Conservation (phyloP, 352 stramenopile genomes). For the Phytophthora cryptogea region DNA sequence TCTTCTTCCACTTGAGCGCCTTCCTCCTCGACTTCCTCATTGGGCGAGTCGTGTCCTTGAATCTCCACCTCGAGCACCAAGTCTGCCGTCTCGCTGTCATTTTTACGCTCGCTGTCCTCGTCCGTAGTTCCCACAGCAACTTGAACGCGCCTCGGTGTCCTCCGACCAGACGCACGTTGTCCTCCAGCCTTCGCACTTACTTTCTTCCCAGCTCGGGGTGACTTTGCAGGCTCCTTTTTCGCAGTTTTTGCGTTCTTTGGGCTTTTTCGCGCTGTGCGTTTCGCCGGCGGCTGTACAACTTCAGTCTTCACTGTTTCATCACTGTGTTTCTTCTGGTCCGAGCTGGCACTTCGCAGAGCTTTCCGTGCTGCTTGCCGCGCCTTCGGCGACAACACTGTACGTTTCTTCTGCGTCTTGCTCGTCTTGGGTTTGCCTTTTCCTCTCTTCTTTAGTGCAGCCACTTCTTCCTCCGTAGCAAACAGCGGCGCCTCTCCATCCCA, state of each 20-base stretch:
- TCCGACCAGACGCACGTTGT: conserved; percentile 8
- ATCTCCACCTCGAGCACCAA: conserved; percentile 67
- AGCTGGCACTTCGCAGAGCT: conserved; percentile 11
- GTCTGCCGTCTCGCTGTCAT: conserved; percentile 45
- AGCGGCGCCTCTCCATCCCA: conserved; percentile 62
- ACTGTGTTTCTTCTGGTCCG: conserved; percentile 11
- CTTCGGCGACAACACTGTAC: conserved; percentile 10
- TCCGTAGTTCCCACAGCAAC: conserved; percentile 56
- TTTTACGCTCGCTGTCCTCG: conserved; percentile 53
- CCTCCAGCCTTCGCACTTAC: conserved; percentile 4
- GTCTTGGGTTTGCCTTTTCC: conserved; percentile 6
- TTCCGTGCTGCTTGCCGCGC: conserved; percentile 17
- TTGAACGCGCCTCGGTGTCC: conserved; percentile 36
- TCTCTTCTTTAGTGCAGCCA: neutral
- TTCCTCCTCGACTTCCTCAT: conserved; percentile 17
- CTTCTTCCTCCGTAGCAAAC: conserved; percentile 31
- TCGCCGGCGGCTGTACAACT: conserved; percentile 6
- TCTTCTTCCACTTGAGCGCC: conserved; percentile 14
- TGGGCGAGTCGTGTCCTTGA: conserved; percentile 20
- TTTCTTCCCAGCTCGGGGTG: conserved; percentile 22
- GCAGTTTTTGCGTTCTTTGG: conserved; percentile 14
- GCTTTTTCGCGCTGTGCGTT: conserved; percentile 17
- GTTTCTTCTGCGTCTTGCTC: conserved; percentile 17
- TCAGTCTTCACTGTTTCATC: conserved; percentile 9
- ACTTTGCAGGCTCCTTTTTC: conserved; percentile 17